Evolutionary conservation across 31 red algal species (phyloP).

Genomic region (Endocladia muricata): DNA sequence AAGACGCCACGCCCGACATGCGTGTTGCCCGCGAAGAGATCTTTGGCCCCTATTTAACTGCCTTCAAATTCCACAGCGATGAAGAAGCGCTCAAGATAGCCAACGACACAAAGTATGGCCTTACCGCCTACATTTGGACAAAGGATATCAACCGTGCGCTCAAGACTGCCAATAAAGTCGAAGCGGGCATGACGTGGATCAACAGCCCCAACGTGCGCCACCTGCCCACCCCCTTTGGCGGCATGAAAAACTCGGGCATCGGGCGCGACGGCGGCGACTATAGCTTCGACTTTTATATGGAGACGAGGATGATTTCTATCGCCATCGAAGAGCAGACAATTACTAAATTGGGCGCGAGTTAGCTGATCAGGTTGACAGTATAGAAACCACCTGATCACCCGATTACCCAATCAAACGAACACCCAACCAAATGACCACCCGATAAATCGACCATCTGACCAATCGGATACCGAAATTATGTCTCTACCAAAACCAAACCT

Average conservation of each 20-base stretch:
- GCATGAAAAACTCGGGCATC: constrained; percentile 10
- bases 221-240: constrained; percentile 7
- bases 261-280: too few species aligned
- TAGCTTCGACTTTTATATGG: too few species aligned
- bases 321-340: too few species aligned
- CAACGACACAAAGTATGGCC: constrained; percentile 5
- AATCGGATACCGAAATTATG: too few species aligned
- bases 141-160: not conserved
- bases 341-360: too few species aligned
- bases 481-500: too few species aligned
- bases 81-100: constrained; percentile 9
- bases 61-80: not conserved
- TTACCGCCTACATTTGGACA: constrained; percentile 4
- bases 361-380: too few species aligned
- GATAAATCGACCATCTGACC: too few species aligned
- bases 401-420: too few species aligned
- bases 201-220: not conserved
- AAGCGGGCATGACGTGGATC: constrained; percentile 10
- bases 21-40: constrained; percentile 15
- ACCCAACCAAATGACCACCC: too few species aligned
- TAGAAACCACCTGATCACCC: too few species aligned
- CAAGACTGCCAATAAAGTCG: not conserved
- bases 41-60: constrained; percentile 6
- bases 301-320: too few species aligned
- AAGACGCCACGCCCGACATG: not conserved